Evolutionary conservation across 2,329 filamentous ascomycete species (phyloP), one percentile per base, ranked within the genome.

Genomic region (Calonectria naviculata): DNA sequence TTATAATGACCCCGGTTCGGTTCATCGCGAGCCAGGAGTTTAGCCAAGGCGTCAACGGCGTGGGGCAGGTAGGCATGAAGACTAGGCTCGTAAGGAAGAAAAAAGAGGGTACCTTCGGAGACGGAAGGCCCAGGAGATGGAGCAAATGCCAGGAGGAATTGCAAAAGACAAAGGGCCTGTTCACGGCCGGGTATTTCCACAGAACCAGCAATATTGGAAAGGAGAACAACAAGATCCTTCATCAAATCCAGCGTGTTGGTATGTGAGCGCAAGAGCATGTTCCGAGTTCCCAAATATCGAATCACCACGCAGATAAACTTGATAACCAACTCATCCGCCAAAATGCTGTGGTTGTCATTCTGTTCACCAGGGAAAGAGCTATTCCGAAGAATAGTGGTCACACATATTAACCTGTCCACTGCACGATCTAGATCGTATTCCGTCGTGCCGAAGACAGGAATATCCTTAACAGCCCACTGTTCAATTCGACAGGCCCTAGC

Each of bases 221-320:
- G 87, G 75, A 97, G 91, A 19, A 95, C 93, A 69, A 98, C 91
- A 34, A 95, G 87, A 81, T 99, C 97, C 84, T 99, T 99, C 94
- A 98, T 97, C 78, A 98, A 96, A 82, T 99, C 97, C 75, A 98
- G 86, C 0, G 94, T 97, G 83, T 98, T 98, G 79, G 90, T 88
- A 75, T 97, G 90, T 4, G 92, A 94, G 44, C 95, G 91, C 47
- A 98, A 85, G 34, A 98, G 89, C 88, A 96, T 94, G 76, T 95
- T 95, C 17, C 95, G 93, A 5, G 95, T 98, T 34, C 96, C 97
- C 17, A 98, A 88, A 75, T 97, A 94, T 71, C 95, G 89, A 73
- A 98, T 95, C 5, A 95, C 90, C 54, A 92, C 92, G 69, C 94
- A 95, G 10, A 98, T 85, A 78, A 98, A 95, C 76, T 94, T 95